Evolutionary conservation across 2,329 filamentous ascomycete genomes (phyloP).

Genomic region (Penicillium brevicompactum): DNA sequence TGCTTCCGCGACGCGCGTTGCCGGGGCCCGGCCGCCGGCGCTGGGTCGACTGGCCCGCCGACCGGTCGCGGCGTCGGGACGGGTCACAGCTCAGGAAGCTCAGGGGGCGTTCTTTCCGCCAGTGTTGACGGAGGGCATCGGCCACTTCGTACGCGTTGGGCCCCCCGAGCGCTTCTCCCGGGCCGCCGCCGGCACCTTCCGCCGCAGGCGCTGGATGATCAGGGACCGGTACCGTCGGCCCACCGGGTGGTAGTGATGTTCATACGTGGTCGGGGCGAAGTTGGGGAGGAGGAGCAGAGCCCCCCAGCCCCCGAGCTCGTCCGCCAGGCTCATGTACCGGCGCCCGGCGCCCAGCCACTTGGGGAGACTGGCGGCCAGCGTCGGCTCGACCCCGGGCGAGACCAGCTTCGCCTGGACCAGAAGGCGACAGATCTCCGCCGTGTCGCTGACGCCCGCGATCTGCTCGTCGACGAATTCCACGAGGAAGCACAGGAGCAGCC

Average conservation of each 20-base stretch:
- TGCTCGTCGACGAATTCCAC: not conserved
- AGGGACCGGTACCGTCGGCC: not conserved
- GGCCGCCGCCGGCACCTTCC: not conserved
- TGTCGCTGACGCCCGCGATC: not conserved
- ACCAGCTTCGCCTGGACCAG: not conserved
- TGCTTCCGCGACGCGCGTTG: not conserved
- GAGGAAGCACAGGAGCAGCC: not conserved
- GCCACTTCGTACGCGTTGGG: not conserved
- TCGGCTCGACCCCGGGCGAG: not conserved
- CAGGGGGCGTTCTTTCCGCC: not conserved
- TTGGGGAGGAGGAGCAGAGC: not conserved
- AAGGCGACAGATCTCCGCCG: not conserved
- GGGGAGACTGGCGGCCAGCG: not conserved
- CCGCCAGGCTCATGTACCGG: not conserved
- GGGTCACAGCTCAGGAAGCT: not conserved
- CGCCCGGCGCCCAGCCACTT: not conserved
- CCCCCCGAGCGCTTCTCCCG: not conserved
- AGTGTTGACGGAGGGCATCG: not conserved
- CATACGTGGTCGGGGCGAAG: not conserved
- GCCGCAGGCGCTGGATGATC: not conserved
- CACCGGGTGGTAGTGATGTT: not conserved
- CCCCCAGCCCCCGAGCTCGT: not conserved
- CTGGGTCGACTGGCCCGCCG: not conserved
- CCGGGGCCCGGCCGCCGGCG: not conserved
- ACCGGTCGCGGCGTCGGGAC: not conserved